Conservation (phyloP, 495 filamentous ascomycete genomes). For the Aeminium ludgeri region DNA sequence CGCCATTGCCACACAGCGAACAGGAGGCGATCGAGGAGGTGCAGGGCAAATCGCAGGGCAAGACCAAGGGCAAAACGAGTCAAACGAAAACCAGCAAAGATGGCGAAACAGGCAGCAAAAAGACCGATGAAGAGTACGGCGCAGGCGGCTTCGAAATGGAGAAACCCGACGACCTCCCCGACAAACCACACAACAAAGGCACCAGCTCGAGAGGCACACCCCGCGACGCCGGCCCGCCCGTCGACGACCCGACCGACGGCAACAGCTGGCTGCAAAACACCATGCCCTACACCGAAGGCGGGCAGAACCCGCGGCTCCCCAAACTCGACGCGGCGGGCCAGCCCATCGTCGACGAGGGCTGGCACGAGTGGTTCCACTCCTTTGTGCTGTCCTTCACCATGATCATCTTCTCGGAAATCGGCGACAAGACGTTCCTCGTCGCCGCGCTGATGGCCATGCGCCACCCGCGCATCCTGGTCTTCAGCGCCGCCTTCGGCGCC, state of each 20-base stretch:
- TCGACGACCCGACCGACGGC: background rate
- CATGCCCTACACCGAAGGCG: conserved; percentile 27
- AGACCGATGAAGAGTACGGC: conserved; percentile 5
- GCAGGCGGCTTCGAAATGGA: conserved; percentile 22
- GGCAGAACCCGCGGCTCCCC: background rate
- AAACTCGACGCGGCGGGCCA: background rate
- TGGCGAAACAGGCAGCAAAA: conserved; percentile 47
- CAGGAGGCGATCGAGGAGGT: conserved; percentile 35
- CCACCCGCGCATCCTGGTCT: conserved; percentile 81
- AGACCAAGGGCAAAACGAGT: conserved; percentile 29
- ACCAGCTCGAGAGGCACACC: conserved; percentile 34
- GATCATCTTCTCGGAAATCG: conserved; percentile 95
- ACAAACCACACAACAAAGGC: conserved; percentile 55
- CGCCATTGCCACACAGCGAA: conserved; percentile 64
- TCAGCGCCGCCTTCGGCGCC: conserved; percentile 82
- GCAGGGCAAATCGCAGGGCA: conserved; percentile 25
- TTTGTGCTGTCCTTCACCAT: conserved; percentile 85
- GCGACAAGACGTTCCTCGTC: conserved; percentile 96
- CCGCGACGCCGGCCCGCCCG: conserved; percentile 1
- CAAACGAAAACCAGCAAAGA: conserved; percentile 33
- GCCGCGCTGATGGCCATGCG: conserved; percentile 99
- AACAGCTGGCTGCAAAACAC: conserved; percentile 37
- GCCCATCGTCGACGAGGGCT: conserved; percentile 33
- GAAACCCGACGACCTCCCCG: conserved; percentile 71
- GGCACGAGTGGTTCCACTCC: conserved; percentile 75